Conservation (phyloP, 2,329 filamentous ascomycete genomes). For the Xylariales sp. region DNA sequence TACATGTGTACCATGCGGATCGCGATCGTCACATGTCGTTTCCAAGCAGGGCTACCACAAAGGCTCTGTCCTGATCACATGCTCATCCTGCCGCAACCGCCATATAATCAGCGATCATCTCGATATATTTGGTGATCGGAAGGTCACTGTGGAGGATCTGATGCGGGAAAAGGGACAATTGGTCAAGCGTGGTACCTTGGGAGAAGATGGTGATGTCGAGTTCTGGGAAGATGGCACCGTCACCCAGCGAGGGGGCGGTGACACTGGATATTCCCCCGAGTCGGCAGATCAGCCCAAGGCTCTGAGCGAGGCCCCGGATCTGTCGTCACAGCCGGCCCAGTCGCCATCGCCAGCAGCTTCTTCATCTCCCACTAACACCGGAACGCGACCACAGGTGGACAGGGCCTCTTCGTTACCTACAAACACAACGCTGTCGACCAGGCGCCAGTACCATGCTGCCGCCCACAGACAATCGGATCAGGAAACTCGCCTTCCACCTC, state of each 20-base stretch:
- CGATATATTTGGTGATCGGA: constrained; percentile 66
- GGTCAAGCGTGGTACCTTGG: constrained; percentile 66
- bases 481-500: no score
- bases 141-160: constrained; percentile 71
- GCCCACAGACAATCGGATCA: background rate
- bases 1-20: constrained; percentile 81
- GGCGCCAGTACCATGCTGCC: constrained; percentile 16
- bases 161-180: constrained; percentile 70
- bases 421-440: constrained; percentile 17
- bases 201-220: constrained; percentile 80
- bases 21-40: constrained; percentile 77
- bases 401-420: background rate
- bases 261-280: background rate
- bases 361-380: background rate
- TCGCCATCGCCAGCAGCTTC: background rate
- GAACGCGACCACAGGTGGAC: constrained; percentile 1
- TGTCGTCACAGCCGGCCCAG: background rate
- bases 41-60: constrained; percentile 94
- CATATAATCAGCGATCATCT: constrained; percentile 93
- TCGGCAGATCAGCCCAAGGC: background rate
- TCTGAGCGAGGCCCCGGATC: background rate
- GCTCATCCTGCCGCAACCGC: constrained; percentile 77
- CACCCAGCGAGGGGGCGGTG: constrained; percentile 16
- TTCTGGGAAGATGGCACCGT: constrained; percentile 75
- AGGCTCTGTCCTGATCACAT: constrained; percentile 84